Evolutionary conservation across 2,329 filamentous ascomycete genomes (phyloP).

Genomic region (Bisporella sp.): DNA sequence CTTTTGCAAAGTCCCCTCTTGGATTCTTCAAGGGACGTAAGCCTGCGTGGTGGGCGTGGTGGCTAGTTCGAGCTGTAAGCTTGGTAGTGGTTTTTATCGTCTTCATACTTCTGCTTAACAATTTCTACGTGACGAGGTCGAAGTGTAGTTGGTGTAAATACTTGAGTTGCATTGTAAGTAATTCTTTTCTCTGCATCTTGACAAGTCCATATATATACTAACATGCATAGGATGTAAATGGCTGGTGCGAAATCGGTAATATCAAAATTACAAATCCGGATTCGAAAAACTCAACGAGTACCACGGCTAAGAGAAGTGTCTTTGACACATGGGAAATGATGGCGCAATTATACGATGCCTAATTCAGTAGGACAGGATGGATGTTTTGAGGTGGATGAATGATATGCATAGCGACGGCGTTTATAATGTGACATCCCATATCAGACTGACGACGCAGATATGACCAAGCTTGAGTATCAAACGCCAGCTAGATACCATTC

Average conservation of each 20-base stretch:
- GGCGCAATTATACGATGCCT: slow-evolving; percentile 13
- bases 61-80: slow-evolving; percentile 73
- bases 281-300: slow-evolving; percentile 1
- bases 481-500: too few relatives aligned
- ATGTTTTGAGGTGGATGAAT: not conserved
- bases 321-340: slow-evolving; percentile 18
- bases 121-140: slow-evolving; percentile 77
- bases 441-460: too few relatives aligned
- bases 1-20: slow-evolving; percentile 55
- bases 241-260: slow-evolving; percentile 52
- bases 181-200: not conserved
- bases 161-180: slow-evolving; percentile 81
- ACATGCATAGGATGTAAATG: slow-evolving; percentile 47
- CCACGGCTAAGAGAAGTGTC: slow-evolving; percentile 15
- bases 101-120: slow-evolving; percentile 80
- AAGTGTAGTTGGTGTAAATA: slow-evolving; percentile 93
- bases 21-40: slow-evolving; percentile 91
- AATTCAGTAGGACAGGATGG: not conserved
- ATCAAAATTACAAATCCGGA: slow-evolving; percentile 1
- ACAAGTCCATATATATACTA: not conserved
- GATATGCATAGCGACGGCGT: slow-evolving; percentile 20
- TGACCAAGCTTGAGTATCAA: too few relatives aligned
- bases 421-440: not conserved
- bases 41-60: slow-evolving; percentile 96
- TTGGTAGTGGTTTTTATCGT: slow-evolving; percentile 75